Conservation (phyloP, 2,329 filamentous ascomycete genomes). For the Venturiaceae sp. region DNA sequence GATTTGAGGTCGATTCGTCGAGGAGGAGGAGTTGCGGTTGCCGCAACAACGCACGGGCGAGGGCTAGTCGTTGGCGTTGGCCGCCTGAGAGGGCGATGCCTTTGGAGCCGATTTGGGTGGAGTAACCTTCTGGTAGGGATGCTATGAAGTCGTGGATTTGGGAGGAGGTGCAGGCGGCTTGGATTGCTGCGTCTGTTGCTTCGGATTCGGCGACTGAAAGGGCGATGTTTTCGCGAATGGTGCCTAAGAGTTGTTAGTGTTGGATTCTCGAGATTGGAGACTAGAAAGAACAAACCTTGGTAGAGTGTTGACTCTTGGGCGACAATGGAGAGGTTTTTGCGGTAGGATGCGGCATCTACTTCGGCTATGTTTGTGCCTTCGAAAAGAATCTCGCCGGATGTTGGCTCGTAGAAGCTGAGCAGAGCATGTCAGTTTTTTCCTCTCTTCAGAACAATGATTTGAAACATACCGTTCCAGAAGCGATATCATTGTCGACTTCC, state of each 20-base stretch:
- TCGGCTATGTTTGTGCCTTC: conserved; percentile 26
- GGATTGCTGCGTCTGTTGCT: conserved; percentile 17
- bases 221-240: conserved; percentile 28
- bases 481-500: conserved; percentile 63
- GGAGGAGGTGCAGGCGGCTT: conserved; percentile 22
- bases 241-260: conserved; percentile 10
- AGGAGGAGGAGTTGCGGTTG: conserved; percentile 22
- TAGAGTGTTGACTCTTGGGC: conserved; percentile 37
- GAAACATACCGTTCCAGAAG: conserved; percentile 40
- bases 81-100: conserved; percentile 24
- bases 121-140: conserved; percentile 31
- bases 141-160: conserved; percentile 29
- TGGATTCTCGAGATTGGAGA: conserved; percentile 72
- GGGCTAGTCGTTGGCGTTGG: conserved; percentile 23
- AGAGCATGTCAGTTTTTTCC: conserved; percentile 26
- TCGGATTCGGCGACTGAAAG: conserved; percentile 33
- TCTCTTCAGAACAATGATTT: no score
- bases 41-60: conserved; percentile 23
- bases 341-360: conserved; percentile 26
- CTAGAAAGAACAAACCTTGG: conserved; percentile 59
- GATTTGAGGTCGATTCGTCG: conserved; percentile 22
- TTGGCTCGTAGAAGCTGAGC: conserved; percentile 61
- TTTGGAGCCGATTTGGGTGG: conserved; percentile 23
- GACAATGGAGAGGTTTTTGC: conserved; percentile 33
- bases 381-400: conserved; percentile 55